phyloP scores from a whole-genome alignment of 2,329 filamentous ascomycete species.

The Orbilia blumenaviensis region DNA sequence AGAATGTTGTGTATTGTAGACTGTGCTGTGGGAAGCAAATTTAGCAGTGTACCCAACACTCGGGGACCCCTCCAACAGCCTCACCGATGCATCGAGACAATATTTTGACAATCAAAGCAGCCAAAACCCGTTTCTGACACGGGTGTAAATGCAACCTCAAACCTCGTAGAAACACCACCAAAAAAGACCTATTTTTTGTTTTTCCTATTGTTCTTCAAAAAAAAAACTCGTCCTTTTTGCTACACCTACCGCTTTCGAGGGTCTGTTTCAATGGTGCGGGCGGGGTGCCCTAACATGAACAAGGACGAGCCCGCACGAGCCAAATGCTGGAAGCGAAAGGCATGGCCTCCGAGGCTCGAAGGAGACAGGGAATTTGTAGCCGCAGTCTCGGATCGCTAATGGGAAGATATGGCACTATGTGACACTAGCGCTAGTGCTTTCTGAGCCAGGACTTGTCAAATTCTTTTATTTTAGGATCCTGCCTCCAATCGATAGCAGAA shows the following conservation, averaged over 20 bases:
- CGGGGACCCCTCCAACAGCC: neutral
- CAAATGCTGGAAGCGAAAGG: slow-evolving; percentile 47
- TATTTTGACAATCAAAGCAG: neutral
- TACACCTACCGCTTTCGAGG: slow-evolving; percentile 23
- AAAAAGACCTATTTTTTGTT: neutral
- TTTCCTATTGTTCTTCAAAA: no score
- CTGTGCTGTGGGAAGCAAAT: neutral
- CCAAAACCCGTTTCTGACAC: slow-evolving; percentile 13
- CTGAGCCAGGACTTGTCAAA: slow-evolving; percentile 13
- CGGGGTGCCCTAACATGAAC: slow-evolving; percentile 16
- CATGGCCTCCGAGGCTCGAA: slow-evolving; percentile 38
- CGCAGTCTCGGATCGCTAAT: slow-evolving; percentile 50
- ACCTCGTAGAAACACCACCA: slow-evolving; percentile 8
- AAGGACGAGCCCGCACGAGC: slow-evolving; percentile 15
- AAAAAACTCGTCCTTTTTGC: no score
- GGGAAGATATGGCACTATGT: slow-evolving; percentile 15
- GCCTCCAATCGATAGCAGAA: slow-evolving; percentile 50
- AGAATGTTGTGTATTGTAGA: slow-evolving; percentile 4
- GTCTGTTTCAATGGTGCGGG: slow-evolving; percentile 42
- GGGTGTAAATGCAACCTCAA: slow-evolving; percentile 14
- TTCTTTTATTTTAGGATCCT: slow-evolving; percentile 50
- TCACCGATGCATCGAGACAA: slow-evolving; percentile 5
- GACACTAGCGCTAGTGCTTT: slow-evolving; percentile 4
- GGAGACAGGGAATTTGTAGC: slow-evolving; percentile 43
- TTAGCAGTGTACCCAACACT: slow-evolving; percentile 8